Evolutionary conservation across 345 rosid species (phyloP).

Genomic region (Physaria fendleri): DNA sequence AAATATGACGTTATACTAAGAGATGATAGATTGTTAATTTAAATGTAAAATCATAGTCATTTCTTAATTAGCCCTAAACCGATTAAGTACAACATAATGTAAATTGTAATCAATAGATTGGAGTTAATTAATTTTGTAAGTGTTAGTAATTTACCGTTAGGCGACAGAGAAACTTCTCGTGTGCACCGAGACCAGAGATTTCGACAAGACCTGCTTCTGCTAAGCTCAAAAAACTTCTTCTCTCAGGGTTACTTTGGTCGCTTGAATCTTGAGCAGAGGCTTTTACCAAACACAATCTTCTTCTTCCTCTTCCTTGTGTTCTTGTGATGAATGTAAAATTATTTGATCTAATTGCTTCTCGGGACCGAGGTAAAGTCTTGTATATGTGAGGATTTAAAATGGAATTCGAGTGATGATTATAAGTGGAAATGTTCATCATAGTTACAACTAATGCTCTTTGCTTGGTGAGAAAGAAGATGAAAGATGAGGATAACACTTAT

Average conservation of each 20-base stretch:
- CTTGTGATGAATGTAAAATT: conserved; percentile 3
- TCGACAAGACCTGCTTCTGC: conserved; percentile 96
- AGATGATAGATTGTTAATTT: background rate
- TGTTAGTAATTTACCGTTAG: conserved; percentile 62
- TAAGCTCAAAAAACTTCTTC: conserved; percentile 48
- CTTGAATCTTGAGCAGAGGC: conserved; percentile 30
- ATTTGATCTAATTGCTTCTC: conserved; percentile 5
- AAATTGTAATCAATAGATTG: background rate
- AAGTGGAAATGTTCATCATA: conserved; percentile 26
- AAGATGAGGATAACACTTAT: conserved; percentile 28
- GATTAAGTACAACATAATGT: background rate
- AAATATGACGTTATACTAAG: no score
- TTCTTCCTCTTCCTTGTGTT: conserved; percentile 14
- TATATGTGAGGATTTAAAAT: conserved; percentile 4
- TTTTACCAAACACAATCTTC: conserved; percentile 23
- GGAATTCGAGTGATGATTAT: conserved; percentile 4
- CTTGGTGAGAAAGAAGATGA: conserved; percentile 1
- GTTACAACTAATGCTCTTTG: background rate
- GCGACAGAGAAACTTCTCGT: conserved; percentile 81
- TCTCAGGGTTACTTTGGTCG: conserved; percentile 36
- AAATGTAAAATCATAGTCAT: background rate
- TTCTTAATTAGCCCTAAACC: background rate
- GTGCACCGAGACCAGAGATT: conserved; percentile 66
- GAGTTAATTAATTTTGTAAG: background rate
- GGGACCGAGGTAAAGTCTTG: background rate